These are phyloP conservation scores for Quercus agrifolia DNA, from an alignment of 306 rosid genomes.

Conservation along the genomic window DNA sequence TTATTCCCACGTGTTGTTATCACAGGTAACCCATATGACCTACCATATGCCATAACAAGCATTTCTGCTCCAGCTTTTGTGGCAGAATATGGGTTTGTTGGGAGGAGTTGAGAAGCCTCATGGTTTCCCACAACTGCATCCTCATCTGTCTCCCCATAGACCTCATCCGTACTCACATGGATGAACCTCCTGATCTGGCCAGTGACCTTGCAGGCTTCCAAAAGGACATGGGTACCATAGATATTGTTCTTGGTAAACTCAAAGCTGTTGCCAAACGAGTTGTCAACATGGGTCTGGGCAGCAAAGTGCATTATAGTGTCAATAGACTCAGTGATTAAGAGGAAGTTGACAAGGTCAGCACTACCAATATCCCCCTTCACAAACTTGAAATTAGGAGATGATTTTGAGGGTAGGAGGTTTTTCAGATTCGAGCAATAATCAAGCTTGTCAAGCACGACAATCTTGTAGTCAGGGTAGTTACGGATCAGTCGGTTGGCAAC, in stretches of 20 bases:
- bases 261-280: conserved; percentile 85
- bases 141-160: conserved; percentile 91
- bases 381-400: conserved; percentile 82
- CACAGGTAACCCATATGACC: conserved; percentile 85
- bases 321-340: conserved; percentile 72
- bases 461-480: conserved; percentile 69
- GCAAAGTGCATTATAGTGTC: conserved; percentile 96
- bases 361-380: conserved; percentile 93
- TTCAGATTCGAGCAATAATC: conserved; percentile 89
- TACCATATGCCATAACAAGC: conserved; percentile 96
- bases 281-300: conserved; percentile 95
- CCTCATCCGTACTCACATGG: conserved; percentile 95
- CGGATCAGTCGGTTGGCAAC: conserved; percentile 86
- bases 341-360: conserved; percentile 92
- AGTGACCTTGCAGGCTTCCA: conserved; percentile 92
- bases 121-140: conserved; percentile 93
- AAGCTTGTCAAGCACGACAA: conserved; percentile 91
- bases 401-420: conserved; percentile 70
- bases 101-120: conserved; percentile 91
- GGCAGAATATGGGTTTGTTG: conserved; percentile 91
- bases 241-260: conserved; percentile 96
- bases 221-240: conserved; percentile 84
- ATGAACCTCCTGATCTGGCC: conserved; percentile 89
- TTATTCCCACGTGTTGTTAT: conserved; percentile 92
- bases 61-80: conserved; percentile 95